phyloP scores from a whole-genome alignment of 352 stramenopile species.

The Phytopythium sindhum region DNA sequence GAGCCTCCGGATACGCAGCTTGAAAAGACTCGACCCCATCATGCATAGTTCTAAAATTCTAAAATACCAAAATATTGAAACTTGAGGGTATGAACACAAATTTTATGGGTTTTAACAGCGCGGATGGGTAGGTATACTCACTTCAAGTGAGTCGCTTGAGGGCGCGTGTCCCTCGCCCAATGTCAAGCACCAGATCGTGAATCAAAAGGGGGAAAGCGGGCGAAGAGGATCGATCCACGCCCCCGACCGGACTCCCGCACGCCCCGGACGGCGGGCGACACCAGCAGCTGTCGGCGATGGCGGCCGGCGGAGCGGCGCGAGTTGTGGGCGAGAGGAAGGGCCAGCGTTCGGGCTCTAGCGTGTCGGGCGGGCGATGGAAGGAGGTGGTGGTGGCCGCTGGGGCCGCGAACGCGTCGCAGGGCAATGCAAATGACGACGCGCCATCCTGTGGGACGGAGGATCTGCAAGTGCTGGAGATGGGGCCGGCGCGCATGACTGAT shows the following conservation, averaged over 20 bases:
- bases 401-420: neutral
- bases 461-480: neutral
- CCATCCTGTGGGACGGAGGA: neutral
- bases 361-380: neutral
- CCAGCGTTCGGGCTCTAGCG: neutral
- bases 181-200: neutral
- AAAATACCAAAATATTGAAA: too few species aligned
- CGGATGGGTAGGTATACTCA: neutral
- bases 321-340: neutral
- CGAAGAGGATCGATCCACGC: neutral
- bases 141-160: neutral
- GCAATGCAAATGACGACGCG: neutral
- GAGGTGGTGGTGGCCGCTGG: neutral
- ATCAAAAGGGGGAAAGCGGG: neutral
- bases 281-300: neutral
- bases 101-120: too few species aligned
- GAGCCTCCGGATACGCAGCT: neutral
- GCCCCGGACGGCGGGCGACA: neutral
- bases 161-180: neutral
- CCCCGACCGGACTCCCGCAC: too few species aligned
- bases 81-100: too few species aligned
- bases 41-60: too few species aligned
- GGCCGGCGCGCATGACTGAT: neutral
- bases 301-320: neutral
- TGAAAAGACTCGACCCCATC: too few species aligned